phyloP scores from a whole-genome alignment of 1,284 basidiomycete species.

The Ceratobasidium sp. region DNA sequence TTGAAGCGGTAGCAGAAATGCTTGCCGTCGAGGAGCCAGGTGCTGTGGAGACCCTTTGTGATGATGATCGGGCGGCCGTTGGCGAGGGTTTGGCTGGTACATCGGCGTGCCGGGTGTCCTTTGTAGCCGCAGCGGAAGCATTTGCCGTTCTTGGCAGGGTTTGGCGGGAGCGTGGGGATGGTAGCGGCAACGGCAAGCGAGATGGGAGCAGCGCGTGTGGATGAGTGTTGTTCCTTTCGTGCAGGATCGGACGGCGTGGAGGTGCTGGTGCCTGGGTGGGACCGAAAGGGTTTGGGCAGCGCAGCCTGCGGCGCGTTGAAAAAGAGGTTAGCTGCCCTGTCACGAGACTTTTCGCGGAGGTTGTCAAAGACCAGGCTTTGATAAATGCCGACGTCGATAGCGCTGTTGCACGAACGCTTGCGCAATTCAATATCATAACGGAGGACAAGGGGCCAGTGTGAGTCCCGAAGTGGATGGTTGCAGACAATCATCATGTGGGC shows the following conservation, averaged over 20 bases:
- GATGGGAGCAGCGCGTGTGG: too few relatives aligned
- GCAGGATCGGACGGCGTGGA: too few relatives aligned
- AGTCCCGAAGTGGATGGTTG: not conserved
- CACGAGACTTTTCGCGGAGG: too few relatives aligned
- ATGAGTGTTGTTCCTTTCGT: too few relatives aligned
- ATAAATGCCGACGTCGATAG: not conserved
- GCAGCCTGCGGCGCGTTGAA: not conserved
- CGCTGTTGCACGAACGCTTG: not conserved
- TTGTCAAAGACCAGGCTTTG: not conserved
- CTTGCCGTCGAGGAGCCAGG: not conserved
- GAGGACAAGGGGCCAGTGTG: not conserved
- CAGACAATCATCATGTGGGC: not conserved
- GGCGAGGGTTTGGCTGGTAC: not conserved
- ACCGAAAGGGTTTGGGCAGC: too few relatives aligned
- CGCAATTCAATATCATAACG: not conserved
- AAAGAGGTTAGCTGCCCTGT: not conserved
- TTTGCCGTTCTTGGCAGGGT: too few relatives aligned
- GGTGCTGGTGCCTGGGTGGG: too few relatives aligned
- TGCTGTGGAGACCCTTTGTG: not conserved
- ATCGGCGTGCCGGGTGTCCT: not conserved
- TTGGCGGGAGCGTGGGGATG: too few relatives aligned
- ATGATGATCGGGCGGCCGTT: not conserved
- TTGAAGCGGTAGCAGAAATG: constrained; percentile 33
- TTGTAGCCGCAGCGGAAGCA: constrained; percentile 1
- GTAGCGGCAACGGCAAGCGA: too few relatives aligned